phyloP scores from a whole-genome alignment of 1,139 yeast species.

The Saccharomyces hybrid region DNA sequence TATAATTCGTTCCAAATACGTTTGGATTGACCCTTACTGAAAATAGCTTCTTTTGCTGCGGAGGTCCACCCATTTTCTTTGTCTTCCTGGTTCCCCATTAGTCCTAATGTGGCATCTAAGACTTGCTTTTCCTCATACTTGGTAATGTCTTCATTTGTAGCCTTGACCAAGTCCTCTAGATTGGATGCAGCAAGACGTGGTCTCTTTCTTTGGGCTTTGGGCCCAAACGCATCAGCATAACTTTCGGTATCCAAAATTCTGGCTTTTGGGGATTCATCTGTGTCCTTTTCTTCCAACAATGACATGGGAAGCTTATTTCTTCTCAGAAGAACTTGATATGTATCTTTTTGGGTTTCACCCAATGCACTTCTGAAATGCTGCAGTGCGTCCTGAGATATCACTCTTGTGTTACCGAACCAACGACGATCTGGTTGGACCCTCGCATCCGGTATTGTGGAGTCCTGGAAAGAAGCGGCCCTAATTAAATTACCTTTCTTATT shows the following conservation, averaged over 20 bases:
- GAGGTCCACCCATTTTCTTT: slow-evolving; percentile 76
- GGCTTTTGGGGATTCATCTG: slow-evolving; percentile 64
- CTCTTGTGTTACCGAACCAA: slow-evolving; percentile 98
- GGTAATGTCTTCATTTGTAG: slow-evolving; percentile 52
- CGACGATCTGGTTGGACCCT: slow-evolving; percentile 93
- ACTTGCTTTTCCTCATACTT: slow-evolving; percentile 66
- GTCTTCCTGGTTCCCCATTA: slow-evolving; percentile 63
- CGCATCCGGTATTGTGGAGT: slow-evolving; percentile 82
- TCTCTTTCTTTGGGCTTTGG: slow-evolving; percentile 88
- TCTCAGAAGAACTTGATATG: slow-evolving; percentile 79
- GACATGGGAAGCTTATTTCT: slow-evolving; percentile 97
- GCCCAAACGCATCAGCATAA: slow-evolving; percentile 79
- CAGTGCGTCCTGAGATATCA: slow-evolving; percentile 93
- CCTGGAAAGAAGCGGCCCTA: slow-evolving; percentile 82
- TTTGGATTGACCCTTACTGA: slow-evolving; percentile 94
- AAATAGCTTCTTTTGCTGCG: slow-evolving; percentile 91
- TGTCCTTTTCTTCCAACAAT: slow-evolving; percentile 74
- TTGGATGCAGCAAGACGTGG: slow-evolving; percentile 73
- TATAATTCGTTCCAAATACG: slow-evolving; percentile 98
- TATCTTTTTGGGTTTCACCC: slow-evolving; percentile 78
- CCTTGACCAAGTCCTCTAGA: slow-evolving; percentile 71
- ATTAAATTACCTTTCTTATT: slow-evolving; percentile 83
- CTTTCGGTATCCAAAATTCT: slow-evolving; percentile 86
- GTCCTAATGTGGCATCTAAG: slow-evolving; percentile 64
- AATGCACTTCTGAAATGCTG: slow-evolving; percentile 90